phyloP scores from a whole-genome alignment of 148 eudicot species.

The Salicornia ramosissima region DNA sequence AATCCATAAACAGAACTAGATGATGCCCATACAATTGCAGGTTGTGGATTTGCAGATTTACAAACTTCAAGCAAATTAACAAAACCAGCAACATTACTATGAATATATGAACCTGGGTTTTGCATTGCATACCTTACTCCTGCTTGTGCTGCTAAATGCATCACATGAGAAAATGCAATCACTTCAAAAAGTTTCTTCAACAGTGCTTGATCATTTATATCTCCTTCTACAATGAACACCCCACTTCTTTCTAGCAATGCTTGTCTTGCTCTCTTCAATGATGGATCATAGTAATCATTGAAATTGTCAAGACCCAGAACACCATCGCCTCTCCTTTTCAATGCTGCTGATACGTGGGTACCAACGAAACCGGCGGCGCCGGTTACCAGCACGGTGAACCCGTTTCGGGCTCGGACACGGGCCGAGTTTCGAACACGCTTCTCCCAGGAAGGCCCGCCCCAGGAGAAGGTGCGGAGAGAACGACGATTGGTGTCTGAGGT shows the following conservation, averaged over 20 bases:
- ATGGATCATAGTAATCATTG: constrained; percentile 73
- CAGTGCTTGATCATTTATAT: constrained; percentile 54
- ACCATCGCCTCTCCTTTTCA: constrained; percentile 68
- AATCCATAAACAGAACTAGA: constrained; percentile 79
- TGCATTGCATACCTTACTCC: constrained; percentile 87
- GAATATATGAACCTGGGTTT: constrained; percentile 73
- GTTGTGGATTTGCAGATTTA: constrained; percentile 68
- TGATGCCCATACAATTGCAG: constrained; percentile 81
- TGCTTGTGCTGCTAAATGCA: constrained; percentile 89
- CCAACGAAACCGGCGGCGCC: constrained; percentile 87
- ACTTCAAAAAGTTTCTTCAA: constrained; percentile 57
- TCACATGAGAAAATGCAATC: constrained; percentile 60
- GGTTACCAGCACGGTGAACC: constrained; percentile 66
- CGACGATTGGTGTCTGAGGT: constrained; percentile 49
- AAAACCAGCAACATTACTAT: constrained; percentile 74
- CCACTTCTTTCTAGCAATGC: constrained; percentile 51
- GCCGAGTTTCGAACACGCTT: constrained; percentile 61
- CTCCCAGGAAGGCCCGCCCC: constrained; percentile 66
- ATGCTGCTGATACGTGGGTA: constrained; percentile 63
- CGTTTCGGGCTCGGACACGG: constrained; percentile 41
- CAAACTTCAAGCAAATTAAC: constrained; percentile 70
- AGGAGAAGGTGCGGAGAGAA: constrained; percentile 48
- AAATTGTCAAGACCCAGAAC: constrained; percentile 72
- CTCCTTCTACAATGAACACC: constrained; percentile 68
- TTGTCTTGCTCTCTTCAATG: constrained; percentile 59